A percentile compares a stretch with the other conserved stretches of the same genome.
Evolutionary conservation across 257 asterid species (phyloP).

Genomic region (Plantago ovata): DNA sequence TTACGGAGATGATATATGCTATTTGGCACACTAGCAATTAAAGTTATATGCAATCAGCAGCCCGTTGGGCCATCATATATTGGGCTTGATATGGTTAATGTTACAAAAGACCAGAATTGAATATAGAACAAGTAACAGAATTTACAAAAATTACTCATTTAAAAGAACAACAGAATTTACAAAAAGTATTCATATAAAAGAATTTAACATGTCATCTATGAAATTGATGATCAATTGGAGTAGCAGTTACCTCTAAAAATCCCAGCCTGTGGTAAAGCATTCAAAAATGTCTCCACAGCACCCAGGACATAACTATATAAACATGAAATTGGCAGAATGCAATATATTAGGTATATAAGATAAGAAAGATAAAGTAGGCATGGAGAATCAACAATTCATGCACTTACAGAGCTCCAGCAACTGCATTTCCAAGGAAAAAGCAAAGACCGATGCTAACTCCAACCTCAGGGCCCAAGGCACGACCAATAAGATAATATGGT

Average conservation of each 20-base stretch:
- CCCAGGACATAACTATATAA: constrained; percentile 86
- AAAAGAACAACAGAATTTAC: background rate
- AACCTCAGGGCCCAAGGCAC: constrained; percentile 99
- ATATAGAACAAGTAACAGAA: no score
- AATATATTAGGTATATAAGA: constrained; percentile 5
- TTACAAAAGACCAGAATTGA: no score
- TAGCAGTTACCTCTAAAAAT: constrained; percentile 70
- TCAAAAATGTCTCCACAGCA: constrained; percentile 95
- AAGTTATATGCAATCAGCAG: no score
- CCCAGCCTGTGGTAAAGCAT: constrained; percentile 95
- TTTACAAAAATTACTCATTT: no score
- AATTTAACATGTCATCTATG: constrained; percentile 11
- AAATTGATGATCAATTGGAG: constrained; percentile 11
- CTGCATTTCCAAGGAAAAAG: constrained; percentile 97
- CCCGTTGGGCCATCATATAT: no score
- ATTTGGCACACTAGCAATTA: no score
- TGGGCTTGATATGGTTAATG: no score
- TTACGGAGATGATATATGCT: no score
- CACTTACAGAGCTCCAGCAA: constrained; percentile 98
- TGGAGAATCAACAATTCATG: constrained; percentile 17
- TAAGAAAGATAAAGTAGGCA: constrained; percentile 7
- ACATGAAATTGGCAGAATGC: constrained; percentile 16
- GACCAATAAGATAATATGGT: constrained; percentile 97
- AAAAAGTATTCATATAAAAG: constrained; percentile 1
- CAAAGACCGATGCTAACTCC: constrained; percentile 99